phyloP scores from a whole-genome alignment of 1,284 basidiomycete genomes.

The Cystobasidium sp. region DNA sequence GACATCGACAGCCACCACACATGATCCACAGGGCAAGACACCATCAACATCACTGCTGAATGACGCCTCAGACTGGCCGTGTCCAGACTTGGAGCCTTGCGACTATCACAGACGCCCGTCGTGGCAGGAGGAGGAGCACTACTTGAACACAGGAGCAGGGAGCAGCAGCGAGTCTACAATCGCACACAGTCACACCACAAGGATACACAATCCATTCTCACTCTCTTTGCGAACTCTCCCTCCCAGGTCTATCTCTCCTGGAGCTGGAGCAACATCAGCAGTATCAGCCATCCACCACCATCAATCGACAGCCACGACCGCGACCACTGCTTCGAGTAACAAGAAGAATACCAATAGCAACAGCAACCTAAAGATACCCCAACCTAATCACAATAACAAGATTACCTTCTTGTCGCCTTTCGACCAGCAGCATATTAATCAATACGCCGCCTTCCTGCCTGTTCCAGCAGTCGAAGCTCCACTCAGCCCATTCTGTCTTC shows the following conservation, averaged over 20 bases:
- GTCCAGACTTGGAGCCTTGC: slow-evolving; percentile 14
- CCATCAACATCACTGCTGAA: neutral
- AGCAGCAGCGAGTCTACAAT: neutral
- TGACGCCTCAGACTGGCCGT: slow-evolving; percentile 22
- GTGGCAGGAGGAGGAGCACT: slow-evolving; percentile 18
- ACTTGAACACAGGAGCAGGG: neutral
- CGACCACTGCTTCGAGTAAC: too few relatives aligned
- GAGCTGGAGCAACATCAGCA: neutral
- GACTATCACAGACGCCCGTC: slow-evolving; percentile 19
- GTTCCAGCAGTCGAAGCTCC: slow-evolving; percentile 12
- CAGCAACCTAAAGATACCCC: neutral
- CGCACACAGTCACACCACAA: neutral
- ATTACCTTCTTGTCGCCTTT: slow-evolving; percentile 25
- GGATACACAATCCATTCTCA: slow-evolving; percentile 22
- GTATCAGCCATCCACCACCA: neutral
- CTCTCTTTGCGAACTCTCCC: slow-evolving; percentile 3
- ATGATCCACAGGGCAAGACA: neutral
- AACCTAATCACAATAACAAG: neutral
- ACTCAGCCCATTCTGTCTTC: slow-evolving; percentile 26
- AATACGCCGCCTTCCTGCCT: neutral
- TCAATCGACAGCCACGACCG: neutral
- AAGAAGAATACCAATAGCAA: neutral
- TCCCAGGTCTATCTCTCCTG: slow-evolving; percentile 1
- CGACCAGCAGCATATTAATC: neutral
- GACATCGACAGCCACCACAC: neutral